These are phyloP conservation scores for Citrullus mucosospermus DNA, from an alignment of 306 rosid species.

Conservation along the genomic window DNA sequence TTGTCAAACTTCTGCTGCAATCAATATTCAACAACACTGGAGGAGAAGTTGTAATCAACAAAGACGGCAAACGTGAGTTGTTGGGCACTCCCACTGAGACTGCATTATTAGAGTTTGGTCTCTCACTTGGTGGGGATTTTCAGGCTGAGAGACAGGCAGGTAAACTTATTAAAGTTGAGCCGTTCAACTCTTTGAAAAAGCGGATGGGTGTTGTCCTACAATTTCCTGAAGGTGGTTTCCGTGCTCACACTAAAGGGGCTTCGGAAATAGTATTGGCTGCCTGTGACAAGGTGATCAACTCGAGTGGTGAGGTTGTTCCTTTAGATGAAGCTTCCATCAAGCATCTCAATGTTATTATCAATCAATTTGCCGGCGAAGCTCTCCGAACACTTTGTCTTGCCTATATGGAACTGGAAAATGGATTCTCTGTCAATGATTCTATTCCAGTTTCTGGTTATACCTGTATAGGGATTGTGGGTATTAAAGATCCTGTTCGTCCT, in stretches of 20 bases:
- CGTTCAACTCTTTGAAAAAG: slow-evolving; percentile 83
- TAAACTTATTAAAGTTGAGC: slow-evolving; percentile 74
- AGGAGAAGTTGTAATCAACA: slow-evolving; percentile 77
- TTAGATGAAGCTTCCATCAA: slow-evolving; percentile 55
- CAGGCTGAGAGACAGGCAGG: slow-evolving; percentile 51
- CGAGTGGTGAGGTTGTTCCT: slow-evolving; percentile 65
- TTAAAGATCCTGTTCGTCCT: slow-evolving; percentile 96
- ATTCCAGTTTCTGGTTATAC: slow-evolving; percentile 80
- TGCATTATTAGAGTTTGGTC: slow-evolving; percentile 73
- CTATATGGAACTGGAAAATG: slow-evolving; percentile 56
- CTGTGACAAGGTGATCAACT: slow-evolving; percentile 72
- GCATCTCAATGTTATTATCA: slow-evolving; percentile 44
- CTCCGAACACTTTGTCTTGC: slow-evolving; percentile 94
- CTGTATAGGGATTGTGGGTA: slow-evolving; percentile 82
- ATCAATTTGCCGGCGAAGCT: slow-evolving; percentile 79
- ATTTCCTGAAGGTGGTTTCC: slow-evolving; percentile 62
- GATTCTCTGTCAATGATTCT: slow-evolving; percentile 43
- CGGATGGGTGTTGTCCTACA: slow-evolving; percentile 74
- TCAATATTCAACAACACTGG: slow-evolving; percentile 85
- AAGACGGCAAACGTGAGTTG: slow-evolving; percentile 60
- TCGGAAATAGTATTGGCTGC: slow-evolving; percentile 77
- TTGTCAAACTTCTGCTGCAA: slow-evolving; percentile 43
- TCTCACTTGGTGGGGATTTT: slow-evolving; percentile 75
- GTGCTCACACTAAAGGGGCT: slow-evolving; percentile 92
- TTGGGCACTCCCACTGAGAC: slow-evolving; percentile 85